Base-by-base conservation (phyloP, 352 stramenopile genomes). In the Peronospora destructor region DNA sequence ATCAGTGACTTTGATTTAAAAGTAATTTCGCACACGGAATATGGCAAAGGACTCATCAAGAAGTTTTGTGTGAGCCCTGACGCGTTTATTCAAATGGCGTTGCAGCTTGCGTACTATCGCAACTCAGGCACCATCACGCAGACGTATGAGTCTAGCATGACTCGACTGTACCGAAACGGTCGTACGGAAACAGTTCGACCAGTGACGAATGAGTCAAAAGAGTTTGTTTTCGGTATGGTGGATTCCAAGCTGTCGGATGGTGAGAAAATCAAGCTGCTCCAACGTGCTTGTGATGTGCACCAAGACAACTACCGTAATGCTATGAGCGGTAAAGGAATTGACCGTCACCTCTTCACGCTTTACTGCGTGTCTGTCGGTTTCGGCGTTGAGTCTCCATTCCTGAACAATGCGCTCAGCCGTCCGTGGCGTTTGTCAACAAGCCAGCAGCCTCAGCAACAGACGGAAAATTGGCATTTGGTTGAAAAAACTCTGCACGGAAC, bases 71-170 rank as follows among this genome's bases (percentile, higher is more conserved):
- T 97, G 40, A 97, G 87, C 45, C 95, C 96, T 3, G 95, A 99
- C 59, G 92, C 87, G 1, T 98, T 96, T 48, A 86, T 97, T 41
- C 96, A 99, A 71, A 94, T 98, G 72, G 91, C 91, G 12, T 84
- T 98, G 16, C 95, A 99, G 70, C 79, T 98, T 30, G 95, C 92
- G 1, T 97, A 97, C 46, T 98, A 95, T 71, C 87, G 93, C 53
- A 91, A 91, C 59, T 70, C 82, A 7, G 84, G 88, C 5, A 87
- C 91, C 42, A 93, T 97, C 59, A 96, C 88, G 37, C 92, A 95
- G 48, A 98, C 95, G 5, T 98, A 99, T 66, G 96, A 99, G 71
- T 95, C 95, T 13, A 97, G 88, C 34, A 97, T 98, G 82, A 97
- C 95, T 25, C 84, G 95, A 16, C 61, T 95, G 41, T 99, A 97